Conservation (phyloP, 768 basidiomycete species). For the Naganishia onofrii region DNA sequence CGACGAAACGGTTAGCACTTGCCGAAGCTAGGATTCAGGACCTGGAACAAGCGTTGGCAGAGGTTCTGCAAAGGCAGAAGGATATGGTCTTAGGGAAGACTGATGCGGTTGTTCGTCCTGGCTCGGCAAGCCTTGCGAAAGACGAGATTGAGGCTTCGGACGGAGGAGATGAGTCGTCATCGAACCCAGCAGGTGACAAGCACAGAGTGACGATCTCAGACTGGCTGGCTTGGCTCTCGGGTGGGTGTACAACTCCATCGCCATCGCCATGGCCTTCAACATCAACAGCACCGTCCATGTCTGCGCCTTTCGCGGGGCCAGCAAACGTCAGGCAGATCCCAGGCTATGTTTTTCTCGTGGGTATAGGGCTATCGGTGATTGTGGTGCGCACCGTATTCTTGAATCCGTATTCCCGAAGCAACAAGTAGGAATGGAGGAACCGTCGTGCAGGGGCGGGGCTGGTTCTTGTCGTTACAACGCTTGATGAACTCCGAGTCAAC, state of each 20-base stretch:
- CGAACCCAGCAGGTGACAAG: not conserved
- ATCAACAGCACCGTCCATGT: no score
- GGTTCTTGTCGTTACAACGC: no score
- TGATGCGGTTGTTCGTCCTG: not conserved
- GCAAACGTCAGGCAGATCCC: not conserved
- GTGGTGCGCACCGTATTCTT: not conserved
- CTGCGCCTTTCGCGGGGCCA: not conserved
- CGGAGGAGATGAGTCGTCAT: not conserved
- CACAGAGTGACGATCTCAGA: not conserved
- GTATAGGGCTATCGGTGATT: conserved; percentile 14
- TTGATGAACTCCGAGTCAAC: no score
- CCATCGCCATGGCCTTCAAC: not conserved
- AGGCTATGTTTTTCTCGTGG: conserved; percentile 20
- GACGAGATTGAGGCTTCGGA: not conserved
- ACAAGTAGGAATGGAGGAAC: not conserved
- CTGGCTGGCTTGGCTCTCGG: not conserved
- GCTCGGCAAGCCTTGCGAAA: not conserved
- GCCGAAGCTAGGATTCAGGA: conserved; percentile 4
- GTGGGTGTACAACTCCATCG: not conserved
- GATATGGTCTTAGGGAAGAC: no score
- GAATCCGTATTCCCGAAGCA: not conserved
- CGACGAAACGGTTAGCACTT: not conserved
- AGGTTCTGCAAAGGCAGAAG: not conserved
- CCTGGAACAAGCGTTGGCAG: conserved; percentile 10
- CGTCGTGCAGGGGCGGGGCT: no score